A percentile compares a stretch with the other conserved stretches of the same genome.
Conservation (phyloP, 2,329 filamentous ascomycete species). For the Trichoderma atrobrunneum region DNA sequence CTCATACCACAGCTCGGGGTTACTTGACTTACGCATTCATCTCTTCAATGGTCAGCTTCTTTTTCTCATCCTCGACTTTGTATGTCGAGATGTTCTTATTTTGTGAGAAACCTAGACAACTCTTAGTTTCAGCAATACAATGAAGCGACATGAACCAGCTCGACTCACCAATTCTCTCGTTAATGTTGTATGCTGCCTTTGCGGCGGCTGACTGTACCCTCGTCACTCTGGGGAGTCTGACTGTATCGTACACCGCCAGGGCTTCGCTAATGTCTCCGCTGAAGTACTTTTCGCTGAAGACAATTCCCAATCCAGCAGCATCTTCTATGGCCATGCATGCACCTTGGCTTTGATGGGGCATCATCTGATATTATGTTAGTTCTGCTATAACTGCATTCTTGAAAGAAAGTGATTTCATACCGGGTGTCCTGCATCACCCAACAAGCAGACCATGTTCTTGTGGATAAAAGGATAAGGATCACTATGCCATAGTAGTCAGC, state of each 20-base stretch:
- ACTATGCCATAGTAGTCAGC: slow-evolving; percentile 19
- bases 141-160: not conserved
- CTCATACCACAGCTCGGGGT: fast-evolving
- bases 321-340: slow-evolving; percentile 69
- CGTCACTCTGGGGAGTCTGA: slow-evolving; percentile 54
- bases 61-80: slow-evolving; percentile 59
- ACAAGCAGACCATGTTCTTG: slow-evolving; percentile 51
- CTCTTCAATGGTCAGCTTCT: slow-evolving; percentile 65
- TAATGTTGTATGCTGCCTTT: slow-evolving; percentile 59
- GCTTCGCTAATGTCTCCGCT: slow-evolving; percentile 46
- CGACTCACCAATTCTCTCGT: slow-evolving; percentile 55
- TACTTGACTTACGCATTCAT: slow-evolving; percentile 57
- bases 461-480: slow-evolving; percentile 57
- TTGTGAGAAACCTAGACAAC: slow-evolving; percentile 54
- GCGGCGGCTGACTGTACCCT: slow-evolving; percentile 56
- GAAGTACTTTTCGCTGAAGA: slow-evolving; percentile 52
- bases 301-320: slow-evolving; percentile 58
- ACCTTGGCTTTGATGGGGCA: slow-evolving; percentile 68
- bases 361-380: slow-evolving; percentile 48
- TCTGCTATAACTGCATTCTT: not conserved
- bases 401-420: slow-evolving; percentile 33
- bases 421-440: slow-evolving; percentile 67
- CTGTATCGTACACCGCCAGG: slow-evolving; percentile 49
- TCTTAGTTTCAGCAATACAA: not conserved
- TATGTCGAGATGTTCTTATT: slow-evolving; percentile 57